A percentile compares a stretch with the other conserved stretches of the same genome.
Evolutionary conservation across 768 basidiomycete genomes (phyloP).

Genomic region (Lentinula sp.): DNA sequence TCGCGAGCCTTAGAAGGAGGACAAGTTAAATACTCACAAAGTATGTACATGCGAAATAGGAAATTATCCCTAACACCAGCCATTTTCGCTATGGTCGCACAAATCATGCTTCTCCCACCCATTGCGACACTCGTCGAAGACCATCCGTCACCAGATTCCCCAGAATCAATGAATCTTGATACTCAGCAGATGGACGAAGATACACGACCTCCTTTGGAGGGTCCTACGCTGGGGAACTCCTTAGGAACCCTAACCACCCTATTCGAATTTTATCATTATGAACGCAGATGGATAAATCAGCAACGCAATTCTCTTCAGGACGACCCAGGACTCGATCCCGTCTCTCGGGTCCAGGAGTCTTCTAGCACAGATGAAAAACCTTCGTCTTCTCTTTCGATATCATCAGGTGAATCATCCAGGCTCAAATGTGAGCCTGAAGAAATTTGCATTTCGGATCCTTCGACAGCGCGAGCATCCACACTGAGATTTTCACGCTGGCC

Average conservation of each 20-base stretch:
- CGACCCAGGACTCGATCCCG: constrained; percentile 24
- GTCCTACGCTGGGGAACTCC: constrained; percentile 39
- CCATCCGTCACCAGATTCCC: constrained; percentile 22
- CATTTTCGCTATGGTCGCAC: too few species aligned
- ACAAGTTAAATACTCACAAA: neutral
- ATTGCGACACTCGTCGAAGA: neutral
- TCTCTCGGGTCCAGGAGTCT: neutral
- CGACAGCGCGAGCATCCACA: neutral
- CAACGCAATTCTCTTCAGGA: constrained; percentile 57
- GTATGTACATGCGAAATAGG: neutral
- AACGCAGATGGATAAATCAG: constrained; percentile 67
- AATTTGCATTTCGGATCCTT: neutral
- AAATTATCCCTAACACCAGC: neutral
- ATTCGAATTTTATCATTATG: constrained; percentile 61
- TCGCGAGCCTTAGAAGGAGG: neutral
- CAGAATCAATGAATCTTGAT: constrained; percentile 14
- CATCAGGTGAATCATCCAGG: neutral
- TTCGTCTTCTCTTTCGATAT: neutral
- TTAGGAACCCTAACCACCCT: constrained; percentile 58
- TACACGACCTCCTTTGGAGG: constrained; percentile 14
- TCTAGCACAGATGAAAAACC: neutral
- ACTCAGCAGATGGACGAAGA: neutral
- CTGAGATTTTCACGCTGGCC: neutral
- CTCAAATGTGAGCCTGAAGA: neutral
- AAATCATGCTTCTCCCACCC: constrained; percentile 1